Base-by-base conservation (phyloP, 306 rosid genomes). In the Ceratonia siliqua region DNA sequence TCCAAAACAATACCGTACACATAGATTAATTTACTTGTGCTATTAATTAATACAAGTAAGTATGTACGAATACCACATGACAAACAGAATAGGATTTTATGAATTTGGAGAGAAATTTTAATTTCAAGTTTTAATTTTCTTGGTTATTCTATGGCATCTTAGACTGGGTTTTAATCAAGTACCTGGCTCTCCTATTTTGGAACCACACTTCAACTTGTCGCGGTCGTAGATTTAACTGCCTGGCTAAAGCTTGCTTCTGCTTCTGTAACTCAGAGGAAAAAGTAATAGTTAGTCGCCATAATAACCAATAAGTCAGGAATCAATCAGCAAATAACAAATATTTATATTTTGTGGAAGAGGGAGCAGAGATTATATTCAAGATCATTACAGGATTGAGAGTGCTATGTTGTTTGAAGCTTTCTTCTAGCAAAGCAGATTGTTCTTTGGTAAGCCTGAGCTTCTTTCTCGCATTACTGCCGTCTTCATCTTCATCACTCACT, bases 181-280 rank as follows among this genome's bases (percentile, higher is more conserved):
- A 94, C 99, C 99, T 89, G 50, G 99, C 99, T 81, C 99, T 89
- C 74, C 99, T 88, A 80, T 94, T 94, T 50, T 94, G 99, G 81
- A 94, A 94, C 99, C 99, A 94, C 13, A 94, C 99, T 81, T 94
- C 99, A 49, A 94, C 99, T 86, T 94, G 99, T 61, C 99, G 76
- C 6, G 96, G 91, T 70, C 90, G 81, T 61, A 94, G 90, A 63
- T 85, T 87, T 76, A 94, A 48, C 67, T 92, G 89, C 65, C 91
- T 82, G 7, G 99, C 97, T 45, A 94, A 83, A 81, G 92, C 95
- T 81, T 94, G 97, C 82, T 94, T 94, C 78, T 94, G 95, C 82
- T 89, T 94, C 99, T 94, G 89, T 53, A 61, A 83, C 64, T 45
- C n/a, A 50, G 62, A 73, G 8, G 21, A 39, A 25, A 2, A 70